phyloP scores from a whole-genome alignment of 2,329 filamentous ascomycete genomes.

The Neoscytalidium dimidiatum region DNA sequence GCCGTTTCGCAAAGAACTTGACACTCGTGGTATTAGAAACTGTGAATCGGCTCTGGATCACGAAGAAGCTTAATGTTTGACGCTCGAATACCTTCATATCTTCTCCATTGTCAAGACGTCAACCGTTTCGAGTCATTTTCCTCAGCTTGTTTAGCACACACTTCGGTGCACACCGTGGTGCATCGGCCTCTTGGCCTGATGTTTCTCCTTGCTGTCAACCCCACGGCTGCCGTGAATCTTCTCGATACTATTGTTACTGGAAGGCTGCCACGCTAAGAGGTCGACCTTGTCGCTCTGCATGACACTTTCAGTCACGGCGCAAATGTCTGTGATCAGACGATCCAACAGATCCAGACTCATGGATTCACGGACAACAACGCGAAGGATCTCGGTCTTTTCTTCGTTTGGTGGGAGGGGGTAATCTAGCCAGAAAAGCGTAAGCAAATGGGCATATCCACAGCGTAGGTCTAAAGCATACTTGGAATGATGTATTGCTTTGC shows the following conservation, averaged over 20 bases:
- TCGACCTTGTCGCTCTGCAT: slow-evolving; percentile 58
- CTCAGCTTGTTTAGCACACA: slow-evolving; percentile 37
- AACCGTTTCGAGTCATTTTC: too few species aligned
- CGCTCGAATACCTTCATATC: neutral
- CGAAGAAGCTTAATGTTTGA: neutral
- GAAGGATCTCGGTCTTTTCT: slow-evolving; percentile 64
- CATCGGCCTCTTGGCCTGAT: slow-evolving; percentile 44
- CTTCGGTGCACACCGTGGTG: slow-evolving; percentile 43
- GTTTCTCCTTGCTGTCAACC: slow-evolving; percentile 34
- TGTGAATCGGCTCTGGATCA: neutral
- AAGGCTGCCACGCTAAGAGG: slow-evolving; percentile 47
- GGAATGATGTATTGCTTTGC: slow-evolving; percentile 72
- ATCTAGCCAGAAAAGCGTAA: slow-evolving; percentile 39
- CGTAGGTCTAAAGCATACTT: slow-evolving; percentile 43
- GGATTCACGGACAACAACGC: slow-evolving; percentile 67
- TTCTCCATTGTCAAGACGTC: neutral
- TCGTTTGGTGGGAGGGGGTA: slow-evolving; percentile 66
- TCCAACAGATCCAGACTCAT: slow-evolving; percentile 70
- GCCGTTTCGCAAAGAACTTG: neutral
- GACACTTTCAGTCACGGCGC: slow-evolving; percentile 61
- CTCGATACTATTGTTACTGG: slow-evolving; percentile 32
- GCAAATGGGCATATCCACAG: neutral
- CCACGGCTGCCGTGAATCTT: slow-evolving; percentile 36
- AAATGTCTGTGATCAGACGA: slow-evolving; percentile 62
- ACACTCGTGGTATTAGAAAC: neutral